phyloP scores from a whole-genome alignment of 495 filamentous ascomycete genomes.

The Aspergillus sclerotiicarbonarius region DNA sequence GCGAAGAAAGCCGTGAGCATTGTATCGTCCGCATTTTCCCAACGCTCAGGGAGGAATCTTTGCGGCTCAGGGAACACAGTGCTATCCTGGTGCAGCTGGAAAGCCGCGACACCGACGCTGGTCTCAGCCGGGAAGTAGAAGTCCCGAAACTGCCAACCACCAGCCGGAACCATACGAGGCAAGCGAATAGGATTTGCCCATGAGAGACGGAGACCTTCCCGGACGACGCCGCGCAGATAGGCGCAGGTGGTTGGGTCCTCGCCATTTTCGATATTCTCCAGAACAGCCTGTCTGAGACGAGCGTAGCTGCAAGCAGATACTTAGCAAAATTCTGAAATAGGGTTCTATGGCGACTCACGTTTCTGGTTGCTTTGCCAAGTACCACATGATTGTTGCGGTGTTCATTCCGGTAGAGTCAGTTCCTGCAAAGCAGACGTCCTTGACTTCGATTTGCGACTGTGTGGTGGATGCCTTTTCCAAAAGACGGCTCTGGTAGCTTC shows the following conservation, averaged over 20 bases:
- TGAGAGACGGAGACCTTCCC: constrained; percentile 44
- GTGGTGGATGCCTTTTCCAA: constrained; percentile 34
- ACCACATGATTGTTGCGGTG: constrained; percentile 41
- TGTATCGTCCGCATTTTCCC: constrained; percentile 37
- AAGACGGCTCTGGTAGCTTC: constrained; percentile 48
- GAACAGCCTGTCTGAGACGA: constrained; percentile 35
- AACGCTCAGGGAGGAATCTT: constrained; percentile 50
- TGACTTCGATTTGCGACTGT: constrained; percentile 47
- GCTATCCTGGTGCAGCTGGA: constrained; percentile 45
- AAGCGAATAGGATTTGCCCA: constrained; percentile 52
- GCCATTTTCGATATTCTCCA: constrained; percentile 16
- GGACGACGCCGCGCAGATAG: constrained; percentile 43
- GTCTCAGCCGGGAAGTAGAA: constrained; percentile 42
- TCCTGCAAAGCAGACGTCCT: constrained; percentile 34
- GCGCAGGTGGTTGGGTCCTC: constrained; percentile 32
- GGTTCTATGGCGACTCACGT: constrained; percentile 27
- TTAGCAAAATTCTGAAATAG: background rate
- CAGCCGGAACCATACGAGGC: constrained; percentile 41
- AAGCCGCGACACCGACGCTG: constrained; percentile 41
- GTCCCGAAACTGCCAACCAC: constrained; percentile 36
- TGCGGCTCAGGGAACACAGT: constrained; percentile 41
- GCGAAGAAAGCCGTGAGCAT: constrained; percentile 44
- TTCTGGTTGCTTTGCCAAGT: constrained; percentile 38
- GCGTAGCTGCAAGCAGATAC: constrained; percentile 25
- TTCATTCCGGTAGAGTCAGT: constrained; percentile 49